These are phyloP conservation scores for cucumber (Cucumis sativus) DNA, from an alignment of 306 rosid species.

Conservation along the genomic window Cucumber_9930_V3 NC_026659.2:23077501-23078000, in stretches of 20 bases:
- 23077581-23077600: constrained; percentile 21
- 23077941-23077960: background rate
- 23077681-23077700: background rate
- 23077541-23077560: constrained; percentile 26
- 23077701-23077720: background rate
- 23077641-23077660: background rate
- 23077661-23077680: background rate
- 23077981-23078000: background rate
- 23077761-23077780: background rate
- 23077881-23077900: background rate
- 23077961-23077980: background rate
- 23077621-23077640: background rate
- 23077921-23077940: background rate
- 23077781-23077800: background rate
- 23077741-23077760: background rate
- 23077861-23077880: background rate
- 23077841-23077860: background rate
- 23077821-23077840: background rate
- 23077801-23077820: background rate
- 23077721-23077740: background rate
- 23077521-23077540: constrained; percentile 27
- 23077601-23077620: background rate
- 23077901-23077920: constrained; percentile 1
- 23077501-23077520: constrained; percentile 22
- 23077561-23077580: constrained; percentile 26